Conservation (phyloP, 179 eudicot genomes). For the Drosera spatulata region DNA sequence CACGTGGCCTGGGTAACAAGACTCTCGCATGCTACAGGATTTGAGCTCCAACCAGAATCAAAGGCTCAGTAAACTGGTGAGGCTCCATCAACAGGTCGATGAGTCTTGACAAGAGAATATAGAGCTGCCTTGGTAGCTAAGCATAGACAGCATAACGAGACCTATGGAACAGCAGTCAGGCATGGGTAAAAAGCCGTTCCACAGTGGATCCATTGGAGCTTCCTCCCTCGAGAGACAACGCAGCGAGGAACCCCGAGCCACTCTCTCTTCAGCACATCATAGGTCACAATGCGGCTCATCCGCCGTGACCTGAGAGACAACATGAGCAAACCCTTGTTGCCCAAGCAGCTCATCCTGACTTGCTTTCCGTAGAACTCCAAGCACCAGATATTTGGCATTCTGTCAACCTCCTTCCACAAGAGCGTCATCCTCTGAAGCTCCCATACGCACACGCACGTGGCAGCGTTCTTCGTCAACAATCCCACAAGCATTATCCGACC, state of each 20-base stretch:
- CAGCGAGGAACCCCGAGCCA: conserved; percentile 85
- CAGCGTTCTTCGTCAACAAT: conserved; percentile 71
- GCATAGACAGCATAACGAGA: background rate
- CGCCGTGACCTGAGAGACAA: conserved; percentile 69
- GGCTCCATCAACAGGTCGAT: no score
- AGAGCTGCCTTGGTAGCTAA: background rate
- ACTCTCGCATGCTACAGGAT: no score
- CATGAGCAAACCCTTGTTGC: conserved; percentile 87
- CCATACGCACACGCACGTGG: conserved; percentile 16
- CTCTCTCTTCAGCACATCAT: conserved; percentile 46
- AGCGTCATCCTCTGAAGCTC: conserved; percentile 97
- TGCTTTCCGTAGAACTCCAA: conserved; percentile 83
- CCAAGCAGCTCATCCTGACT: conserved; percentile 82
- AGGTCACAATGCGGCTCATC: conserved; percentile 69
- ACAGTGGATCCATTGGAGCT: conserved; percentile 66
- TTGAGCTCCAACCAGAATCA: no score
- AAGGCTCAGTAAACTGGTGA: no score
- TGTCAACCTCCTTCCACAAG: conserved; percentile 99
- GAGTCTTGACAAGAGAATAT: no score
- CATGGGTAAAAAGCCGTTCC: conserved; percentile 22
- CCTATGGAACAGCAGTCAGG: conserved; percentile 49
- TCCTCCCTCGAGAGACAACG: conserved; percentile 50
- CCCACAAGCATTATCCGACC: conserved; percentile 77
- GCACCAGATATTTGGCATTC: conserved; percentile 49
- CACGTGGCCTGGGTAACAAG: no score